Evolutionary conservation across 2,329 filamentous ascomycete genomes (phyloP).

Genomic region (Fusarium sp.): DNA sequence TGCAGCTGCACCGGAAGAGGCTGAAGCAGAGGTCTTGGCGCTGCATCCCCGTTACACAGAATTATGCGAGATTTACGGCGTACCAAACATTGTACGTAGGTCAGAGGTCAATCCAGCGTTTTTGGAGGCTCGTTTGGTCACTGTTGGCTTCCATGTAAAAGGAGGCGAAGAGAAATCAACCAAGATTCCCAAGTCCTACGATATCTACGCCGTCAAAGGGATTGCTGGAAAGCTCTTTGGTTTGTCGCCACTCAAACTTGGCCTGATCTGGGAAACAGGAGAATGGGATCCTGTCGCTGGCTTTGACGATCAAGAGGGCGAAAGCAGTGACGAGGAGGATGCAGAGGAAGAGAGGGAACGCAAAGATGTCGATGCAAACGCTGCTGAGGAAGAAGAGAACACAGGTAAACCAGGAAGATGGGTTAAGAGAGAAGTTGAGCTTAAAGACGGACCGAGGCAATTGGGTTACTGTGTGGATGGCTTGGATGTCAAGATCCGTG

Average conservation of each 20-base stretch:
- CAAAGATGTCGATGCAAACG: conserved; percentile 36
- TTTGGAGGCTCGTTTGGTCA: conserved; percentile 80
- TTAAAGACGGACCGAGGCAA: conserved; percentile 82
- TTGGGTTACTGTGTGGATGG: conserved; percentile 87
- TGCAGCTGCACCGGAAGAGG: conserved; percentile 64
- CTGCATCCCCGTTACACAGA: conserved; percentile 78
- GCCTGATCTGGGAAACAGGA: conserved; percentile 87
- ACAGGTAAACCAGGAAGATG: conserved; percentile 65
- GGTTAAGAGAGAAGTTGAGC: conserved; percentile 81
- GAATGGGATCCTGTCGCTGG: conserved; percentile 85
- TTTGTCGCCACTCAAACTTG: conserved; percentile 70
- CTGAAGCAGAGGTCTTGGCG: conserved; percentile 65
- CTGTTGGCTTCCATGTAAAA: conserved; percentile 63
- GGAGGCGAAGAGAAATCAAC: conserved; percentile 47
- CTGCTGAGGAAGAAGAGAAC: conserved; percentile 41
- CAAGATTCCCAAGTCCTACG: conserved; percentile 78
- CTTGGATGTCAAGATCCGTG: conserved; percentile 73
- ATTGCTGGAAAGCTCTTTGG: conserved; percentile 78
- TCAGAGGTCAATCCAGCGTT: conserved; percentile 78
- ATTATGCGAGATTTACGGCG: conserved; percentile 81
- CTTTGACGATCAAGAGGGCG: conserved; percentile 68
- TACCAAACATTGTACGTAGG: conserved; percentile 71
- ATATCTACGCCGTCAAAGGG: conserved; percentile 84
- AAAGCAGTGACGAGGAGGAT: conserved; percentile 64
- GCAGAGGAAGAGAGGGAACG: conserved; percentile 50